Evolutionary conservation across 768 basidiomycete genomes (phyloP), one percentile per base, ranked within the genome.

Genomic region (Pulveroboletus ravenelii): DNA sequence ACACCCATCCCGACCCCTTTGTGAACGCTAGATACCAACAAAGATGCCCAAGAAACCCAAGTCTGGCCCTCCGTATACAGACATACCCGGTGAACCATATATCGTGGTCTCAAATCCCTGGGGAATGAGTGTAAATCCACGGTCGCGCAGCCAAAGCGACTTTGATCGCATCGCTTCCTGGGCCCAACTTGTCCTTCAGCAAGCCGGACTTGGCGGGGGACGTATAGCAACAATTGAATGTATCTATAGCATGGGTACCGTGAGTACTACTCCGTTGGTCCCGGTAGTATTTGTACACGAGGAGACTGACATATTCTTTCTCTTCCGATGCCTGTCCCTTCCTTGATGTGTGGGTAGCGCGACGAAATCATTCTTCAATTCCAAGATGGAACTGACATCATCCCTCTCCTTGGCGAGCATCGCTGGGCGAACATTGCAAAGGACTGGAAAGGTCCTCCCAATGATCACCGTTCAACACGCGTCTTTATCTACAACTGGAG

Each of bases 401-500:
- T 62, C 10, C 63, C 67, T 2, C 54, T 67, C 12, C 62, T 67
- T 5, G 66, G 66, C 3, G 48, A 63, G 38, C 66, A 69, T 20
- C 51, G 50, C 5, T 65, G 58, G 61, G 51, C 56, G 3, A 39
- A 38, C 10, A 49, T 67, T 27, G 41, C 42, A 5, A 50, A 30
- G 35, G 5, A 10, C 8, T 10, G 23, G 18, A 44, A 10, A 2
- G 42, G 42, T 3, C 17, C 6, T 15, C 52, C 51, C n/a, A n/a
- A 57, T 5, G 54, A 64, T 32, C 23, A 30, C 13, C 45, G 30
- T 3, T 44, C 67, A 1, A 66, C 63, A 1, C 45, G 48, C 6
- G 54, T 65, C 5, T 67, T 69, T 36, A 27, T 60, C 20, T 67
- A 69, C 36, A 67, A 69, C 44, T 67, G 62, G 66, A 53, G 47